Percentiles rank a stretch among this genome's conserved stretches.
phyloP scores from a whole-genome alignment of 176 grass and related monocot species.

The Avena eriantha region DNA sequence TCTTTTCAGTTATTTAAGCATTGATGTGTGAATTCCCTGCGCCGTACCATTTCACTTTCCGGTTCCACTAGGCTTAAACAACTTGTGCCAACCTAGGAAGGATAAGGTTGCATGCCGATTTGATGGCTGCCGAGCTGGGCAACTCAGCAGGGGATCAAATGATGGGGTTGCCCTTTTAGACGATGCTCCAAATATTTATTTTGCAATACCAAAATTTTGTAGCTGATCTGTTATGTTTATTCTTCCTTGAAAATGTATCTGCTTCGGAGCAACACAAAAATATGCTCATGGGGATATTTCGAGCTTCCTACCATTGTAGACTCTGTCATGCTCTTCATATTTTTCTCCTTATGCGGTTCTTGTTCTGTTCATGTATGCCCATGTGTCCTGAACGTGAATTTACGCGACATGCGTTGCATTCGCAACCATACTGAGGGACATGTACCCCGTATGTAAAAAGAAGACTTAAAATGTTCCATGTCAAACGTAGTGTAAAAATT shows the following conservation, averaged over 20 bases:
- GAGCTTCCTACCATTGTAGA: neutral
- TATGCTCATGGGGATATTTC: neutral
- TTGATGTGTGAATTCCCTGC: conserved; percentile 44
- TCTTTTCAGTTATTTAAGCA: conserved; percentile 3
- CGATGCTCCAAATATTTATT: neutral
- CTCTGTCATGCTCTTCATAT: neutral
- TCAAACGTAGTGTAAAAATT: neutral
- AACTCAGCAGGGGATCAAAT: conserved; percentile 38
- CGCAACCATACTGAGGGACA: neutral
- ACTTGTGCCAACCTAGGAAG: conserved; percentile 37
- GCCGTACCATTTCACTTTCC: conserved; percentile 43
- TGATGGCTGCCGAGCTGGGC: conserved; percentile 38
- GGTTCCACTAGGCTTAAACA: conserved; percentile 46
- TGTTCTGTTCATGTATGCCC: neutral
- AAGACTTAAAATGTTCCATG: neutral
- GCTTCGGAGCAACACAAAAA: neutral
- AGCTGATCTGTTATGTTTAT: neutral
- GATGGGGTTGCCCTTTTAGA: conserved; percentile 26
- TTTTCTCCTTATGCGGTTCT: neutral
- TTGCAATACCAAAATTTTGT: neutral
- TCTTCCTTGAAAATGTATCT: neutral
- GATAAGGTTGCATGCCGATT: conserved; percentile 33
- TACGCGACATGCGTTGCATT: neutral
- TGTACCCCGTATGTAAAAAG: neutral
- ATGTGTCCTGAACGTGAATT: neutral